These are phyloP conservation scores for Chytriomyces hyalinus DNA, from an alignment of 192 early-diverging fungal species.

Conservation along the genomic window DNA sequence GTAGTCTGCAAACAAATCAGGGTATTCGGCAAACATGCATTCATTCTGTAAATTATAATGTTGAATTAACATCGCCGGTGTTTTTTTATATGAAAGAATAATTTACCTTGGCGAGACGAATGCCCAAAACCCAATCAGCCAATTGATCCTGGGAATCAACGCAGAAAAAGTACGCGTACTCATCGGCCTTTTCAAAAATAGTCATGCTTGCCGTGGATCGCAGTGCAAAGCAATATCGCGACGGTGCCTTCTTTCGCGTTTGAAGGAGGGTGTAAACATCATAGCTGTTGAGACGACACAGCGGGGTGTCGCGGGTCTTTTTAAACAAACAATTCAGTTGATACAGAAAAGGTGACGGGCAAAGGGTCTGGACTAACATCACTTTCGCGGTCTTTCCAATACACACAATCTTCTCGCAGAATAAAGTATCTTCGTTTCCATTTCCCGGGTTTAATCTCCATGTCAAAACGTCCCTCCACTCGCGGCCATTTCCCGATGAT, in stretches of 20 bases:
- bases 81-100: background rate
- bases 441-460: slow-evolving; percentile 81
- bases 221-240: slow-evolving; percentile 81
- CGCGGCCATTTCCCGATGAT: slow-evolving; percentile 52
- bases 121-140: slow-evolving; percentile 74
- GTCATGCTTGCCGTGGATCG: slow-evolving; percentile 78
- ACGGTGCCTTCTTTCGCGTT: slow-evolving; percentile 72
- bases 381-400: slow-evolving; percentile 71
- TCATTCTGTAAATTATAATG: slow-evolving; percentile 35
- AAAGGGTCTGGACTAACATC: slow-evolving; percentile 33
- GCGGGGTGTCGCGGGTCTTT: slow-evolving; percentile 34
- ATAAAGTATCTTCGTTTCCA: slow-evolving; percentile 81
- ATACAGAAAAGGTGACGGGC: background rate
- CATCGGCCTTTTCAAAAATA: slow-evolving; percentile 83
- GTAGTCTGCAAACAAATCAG: slow-evolving; percentile 52
- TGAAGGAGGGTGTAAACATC: slow-evolving; percentile 83
- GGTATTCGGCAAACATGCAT: slow-evolving; percentile 49
- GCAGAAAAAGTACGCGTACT: slow-evolving; percentile 80
- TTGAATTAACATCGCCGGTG: no score
- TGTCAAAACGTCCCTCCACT: slow-evolving; percentile 72
- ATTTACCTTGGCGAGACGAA: slow-evolving; percentile 72
- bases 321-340: background rate
- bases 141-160: slow-evolving; percentile 67
- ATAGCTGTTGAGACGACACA: slow-evolving; percentile 69
- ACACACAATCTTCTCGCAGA: slow-evolving; percentile 67